These are phyloP conservation scores for Microcyclospora tardicrescens DNA, from an alignment of 2,329 filamentous ascomycete genomes.

Conservation along the genomic window DNA sequence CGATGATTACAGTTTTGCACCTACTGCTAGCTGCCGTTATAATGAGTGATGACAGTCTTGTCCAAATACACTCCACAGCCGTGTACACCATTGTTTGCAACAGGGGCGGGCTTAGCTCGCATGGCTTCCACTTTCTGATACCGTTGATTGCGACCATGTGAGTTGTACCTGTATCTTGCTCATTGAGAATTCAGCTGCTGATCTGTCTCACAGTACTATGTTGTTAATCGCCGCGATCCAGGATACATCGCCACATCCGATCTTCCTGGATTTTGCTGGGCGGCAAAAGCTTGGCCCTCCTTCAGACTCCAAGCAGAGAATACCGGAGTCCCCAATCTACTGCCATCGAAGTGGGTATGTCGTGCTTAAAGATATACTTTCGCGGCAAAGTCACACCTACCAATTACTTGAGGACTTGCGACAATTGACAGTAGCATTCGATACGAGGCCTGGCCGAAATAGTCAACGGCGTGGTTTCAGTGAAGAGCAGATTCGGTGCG, in stretches of 20 bases:
- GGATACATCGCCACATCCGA: slow-evolving; percentile 9
- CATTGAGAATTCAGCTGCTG: too few species aligned
- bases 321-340: slow-evolving; percentile 13
- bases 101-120: slow-evolving; percentile 17
- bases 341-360: slow-evolving; percentile 7
- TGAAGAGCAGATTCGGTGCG: too few species aligned
- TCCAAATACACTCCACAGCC: slow-evolving; percentile 17
- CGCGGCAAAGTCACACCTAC: slow-evolving; percentile 6
- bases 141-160: slow-evolving; percentile 15
- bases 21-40: slow-evolving; percentile 20
- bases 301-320: slow-evolving; percentile 2
- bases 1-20: slow-evolving; percentile 21
- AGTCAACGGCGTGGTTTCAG: background rate
- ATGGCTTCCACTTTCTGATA: slow-evolving; percentile 16
- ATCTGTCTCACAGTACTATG: slow-evolving; percentile 8
- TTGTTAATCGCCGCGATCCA: slow-evolving; percentile 11
- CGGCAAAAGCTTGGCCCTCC: slow-evolving; percentile 2
- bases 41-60: slow-evolving; percentile 12
- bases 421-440: slow-evolving; percentile 8
- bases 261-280: slow-evolving; percentile 8
- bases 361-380: slow-evolving; percentile 6
- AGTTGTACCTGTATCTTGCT: background rate
- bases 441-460: background rate
- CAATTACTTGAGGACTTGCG: slow-evolving; percentile 8
- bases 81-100: slow-evolving; percentile 17